phyloP scores from a whole-genome alignment of 352 stramenopile species.

The Globisporangium canariense region DNA sequence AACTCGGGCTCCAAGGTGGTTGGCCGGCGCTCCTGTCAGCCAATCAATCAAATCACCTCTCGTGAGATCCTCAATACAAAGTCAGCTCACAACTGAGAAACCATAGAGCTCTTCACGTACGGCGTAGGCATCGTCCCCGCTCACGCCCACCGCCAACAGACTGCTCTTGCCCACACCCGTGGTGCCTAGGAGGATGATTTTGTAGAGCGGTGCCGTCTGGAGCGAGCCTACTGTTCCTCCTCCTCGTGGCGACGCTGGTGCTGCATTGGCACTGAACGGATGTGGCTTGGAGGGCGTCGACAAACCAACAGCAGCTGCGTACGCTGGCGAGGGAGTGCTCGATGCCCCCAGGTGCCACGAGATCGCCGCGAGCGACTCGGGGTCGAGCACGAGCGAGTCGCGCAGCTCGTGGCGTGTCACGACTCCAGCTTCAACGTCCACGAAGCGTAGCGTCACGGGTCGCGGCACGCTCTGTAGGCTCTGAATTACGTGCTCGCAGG shows the following conservation, averaged over 20 bases:
- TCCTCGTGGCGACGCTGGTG: neutral
- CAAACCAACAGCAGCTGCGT: neutral
- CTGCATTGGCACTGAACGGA: neutral
- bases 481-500: conserved; percentile 67
- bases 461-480: conserved; percentile 55
- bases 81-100: neutral
- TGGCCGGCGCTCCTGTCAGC: conserved; percentile 40
- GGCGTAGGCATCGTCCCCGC: conserved; percentile 55
- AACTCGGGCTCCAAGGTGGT: conserved; percentile 78
- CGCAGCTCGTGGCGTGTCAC: conserved; percentile 72
- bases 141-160: conserved; percentile 54
- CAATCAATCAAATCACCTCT: neutral
- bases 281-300: conserved; percentile 4
- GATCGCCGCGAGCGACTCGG: conserved; percentile 19
- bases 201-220: conserved; percentile 39
- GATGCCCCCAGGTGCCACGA: conserved; percentile 14
- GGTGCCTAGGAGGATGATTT: conserved; percentile 78
- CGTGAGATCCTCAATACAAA: neutral
- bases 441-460: conserved; percentile 60
- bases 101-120: conserved; percentile 3
- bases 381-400: conserved; percentile 54
- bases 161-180: conserved; percentile 80
- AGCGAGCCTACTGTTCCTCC: neutral
- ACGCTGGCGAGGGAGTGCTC: conserved; percentile 9
- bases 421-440: conserved; percentile 75